These are phyloP conservation scores for Begonia masoniana DNA, from an alignment of 306 rosid species.

Conservation along the genomic window DNA sequence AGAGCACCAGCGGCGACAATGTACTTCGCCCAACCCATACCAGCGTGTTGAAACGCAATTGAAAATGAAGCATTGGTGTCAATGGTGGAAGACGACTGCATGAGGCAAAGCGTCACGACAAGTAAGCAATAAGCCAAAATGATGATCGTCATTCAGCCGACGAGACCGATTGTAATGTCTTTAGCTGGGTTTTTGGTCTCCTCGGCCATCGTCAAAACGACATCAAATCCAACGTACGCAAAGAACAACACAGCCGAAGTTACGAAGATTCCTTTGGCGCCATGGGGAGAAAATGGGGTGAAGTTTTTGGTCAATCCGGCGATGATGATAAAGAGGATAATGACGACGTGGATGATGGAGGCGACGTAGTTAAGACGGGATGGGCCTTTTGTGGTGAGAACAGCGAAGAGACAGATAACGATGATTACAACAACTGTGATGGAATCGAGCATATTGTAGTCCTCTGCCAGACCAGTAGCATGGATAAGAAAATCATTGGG, in stretches of 20 bases:
- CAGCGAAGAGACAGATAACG: constrained; percentile 32
- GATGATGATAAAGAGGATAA: constrained; percentile 54
- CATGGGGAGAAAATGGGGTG: constrained; percentile 17
- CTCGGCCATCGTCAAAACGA: constrained; percentile 75
- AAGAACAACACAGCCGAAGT: constrained; percentile 77
- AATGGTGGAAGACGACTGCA: constrained; percentile 20
- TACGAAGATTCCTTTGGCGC: constrained; percentile 36
- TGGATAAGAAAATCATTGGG: constrained; percentile 48
- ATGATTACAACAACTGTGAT: constrained; percentile 37
- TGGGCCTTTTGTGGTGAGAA: constrained; percentile 67
- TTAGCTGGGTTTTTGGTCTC: constrained; percentile 66
- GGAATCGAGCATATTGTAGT: constrained; percentile 54
- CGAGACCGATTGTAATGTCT: constrained; percentile 83
- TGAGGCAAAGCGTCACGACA: constrained; percentile 59
- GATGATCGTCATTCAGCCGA: constrained; percentile 57
- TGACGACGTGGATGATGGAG: constrained; percentile 37
- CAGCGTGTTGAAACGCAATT: constrained; percentile 48
- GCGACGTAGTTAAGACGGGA: constrained; percentile 75
- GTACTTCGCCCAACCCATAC: constrained; percentile 80
- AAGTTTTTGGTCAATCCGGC: constrained; percentile 55
- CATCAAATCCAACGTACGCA: constrained; percentile 77
- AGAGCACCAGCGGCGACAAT: constrained; percentile 61
- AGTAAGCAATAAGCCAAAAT: constrained; percentile 33
- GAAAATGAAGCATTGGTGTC: constrained; percentile 48
- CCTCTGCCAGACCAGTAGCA: constrained; percentile 3